Evolutionary conservation across 2,329 filamentous ascomycete genomes (phyloP), one percentile per base, ranked within the genome.

Genomic region (Cladorrhinum sp.): DNA sequence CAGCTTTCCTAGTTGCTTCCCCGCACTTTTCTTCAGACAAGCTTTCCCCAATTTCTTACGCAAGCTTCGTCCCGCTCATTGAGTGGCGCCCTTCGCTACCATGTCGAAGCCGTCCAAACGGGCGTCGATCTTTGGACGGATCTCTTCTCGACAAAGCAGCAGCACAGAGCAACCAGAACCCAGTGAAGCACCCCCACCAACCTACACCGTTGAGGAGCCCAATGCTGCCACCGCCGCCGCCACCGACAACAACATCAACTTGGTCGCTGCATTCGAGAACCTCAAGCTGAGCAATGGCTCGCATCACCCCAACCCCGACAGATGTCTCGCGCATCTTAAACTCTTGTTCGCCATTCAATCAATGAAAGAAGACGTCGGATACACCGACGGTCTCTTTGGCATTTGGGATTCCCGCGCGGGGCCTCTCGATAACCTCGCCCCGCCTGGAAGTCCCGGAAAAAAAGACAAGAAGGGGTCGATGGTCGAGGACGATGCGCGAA

Each of bases 271-370:
- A 3, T 70, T 70, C 36, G 66, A 65, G 12, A 61, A 62, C 3
- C 63, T 70, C 9, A 58, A 16, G 6, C 41, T 69, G 16, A 27
- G 56, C 25, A 52, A 58, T 25, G 8, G 9, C 3, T 62, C 65
- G 6, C 52, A 48, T 8, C 64, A 72, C 4, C 80, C 84, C 1
- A 76, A 77, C 1, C 72, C 72, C 4, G 80, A 87, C 62, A 80
- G 85, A 48, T 91, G 88, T 64, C 81, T 91, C 22, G 87, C 85
- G 0, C 91, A 95, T 71, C 79, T 93, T 25, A 91, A 91, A 71
- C 77, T 93, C 0, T 78, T 93, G 1, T 83, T 85, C 56, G 83
- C 86, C 9, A 81, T 93, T 59, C 83, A 90, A 65, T 79, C 79
- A 32, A 74, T 93, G 57, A 88, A 87, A 63, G 85, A 91, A 61